Percentiles rank a stretch among this genome's conserved stretches.
phyloP scores from a whole-genome alignment of 139 green algal genomes.

The Micractinium conductrix region DNA sequence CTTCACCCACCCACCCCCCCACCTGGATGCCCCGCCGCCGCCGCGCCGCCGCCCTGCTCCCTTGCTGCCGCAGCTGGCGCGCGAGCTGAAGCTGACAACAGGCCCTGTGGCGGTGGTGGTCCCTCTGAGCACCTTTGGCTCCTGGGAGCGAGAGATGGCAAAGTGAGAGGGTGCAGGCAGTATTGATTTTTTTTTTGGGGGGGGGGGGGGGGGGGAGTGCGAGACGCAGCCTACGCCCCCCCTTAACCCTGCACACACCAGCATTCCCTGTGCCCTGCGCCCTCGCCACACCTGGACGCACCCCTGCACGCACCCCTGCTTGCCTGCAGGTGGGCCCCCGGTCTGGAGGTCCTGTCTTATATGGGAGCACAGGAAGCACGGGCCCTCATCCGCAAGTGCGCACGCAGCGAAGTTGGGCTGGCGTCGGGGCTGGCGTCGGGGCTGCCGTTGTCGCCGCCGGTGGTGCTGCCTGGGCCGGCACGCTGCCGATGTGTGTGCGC shows the following conservation, averaged over 20 bases:
- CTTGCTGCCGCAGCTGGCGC: slow-evolving; percentile 18
- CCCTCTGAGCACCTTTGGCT: slow-evolving; percentile 79
- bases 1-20: too few species aligned
- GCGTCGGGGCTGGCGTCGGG: too few species aligned
- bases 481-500: too few species aligned
- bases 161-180: neutral
- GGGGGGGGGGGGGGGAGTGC: too few species aligned
- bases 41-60: too few species aligned
- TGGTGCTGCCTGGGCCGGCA: too few species aligned
- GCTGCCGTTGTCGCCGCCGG: too few species aligned
- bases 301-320: neutral
- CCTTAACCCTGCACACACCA: too few species aligned
- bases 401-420: too few species aligned
- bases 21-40: too few species aligned
- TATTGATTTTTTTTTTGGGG: neutral
- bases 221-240: too few species aligned
- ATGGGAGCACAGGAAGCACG: slow-evolving; percentile 44
- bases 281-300: neutral
- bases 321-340: slow-evolving; percentile 67
- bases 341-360: slow-evolving; percentile 75
- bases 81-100: neutral
- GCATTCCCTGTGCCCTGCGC: neutral
- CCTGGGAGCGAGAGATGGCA: slow-evolving; percentile 81
- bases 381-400: slow-evolving; percentile 28
- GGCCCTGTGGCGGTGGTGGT: slow-evolving; percentile 79